Percentiles rank a stretch among this genome's conserved stretches.
phyloP scores from a whole-genome alignment of 75 land plant species.

The Selaginella moellendorffii region DNA sequence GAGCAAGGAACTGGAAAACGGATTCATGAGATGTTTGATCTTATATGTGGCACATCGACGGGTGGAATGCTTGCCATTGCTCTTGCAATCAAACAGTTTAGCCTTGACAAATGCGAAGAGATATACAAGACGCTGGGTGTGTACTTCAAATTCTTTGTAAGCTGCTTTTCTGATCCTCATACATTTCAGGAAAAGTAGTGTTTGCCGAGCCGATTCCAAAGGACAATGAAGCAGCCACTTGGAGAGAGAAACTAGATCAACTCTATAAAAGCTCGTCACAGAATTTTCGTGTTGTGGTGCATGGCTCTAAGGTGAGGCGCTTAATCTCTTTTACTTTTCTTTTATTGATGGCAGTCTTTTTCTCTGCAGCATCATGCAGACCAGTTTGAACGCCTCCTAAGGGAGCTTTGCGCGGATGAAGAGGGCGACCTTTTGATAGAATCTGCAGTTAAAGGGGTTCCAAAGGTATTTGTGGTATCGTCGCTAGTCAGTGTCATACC shows the following conservation, averaged over 20 bases:
- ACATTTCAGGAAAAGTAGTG: background rate
- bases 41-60: conserved; percentile 4
- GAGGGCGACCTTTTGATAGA: conserved; percentile 5
- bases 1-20: conserved; percentile 8
- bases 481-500: conserved; percentile 5
- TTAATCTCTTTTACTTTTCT: too few relatives aligned
- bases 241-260: conserved; percentile 2
- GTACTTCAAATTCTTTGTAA: background rate
- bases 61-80: conserved; percentile 5
- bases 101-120: conserved; percentile 5
- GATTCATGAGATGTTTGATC: conserved; percentile 10
- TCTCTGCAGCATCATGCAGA: conserved; percentile 6
- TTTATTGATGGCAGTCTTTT: background rate
- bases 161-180: background rate
- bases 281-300: conserved; percentile 9
- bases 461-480: conserved; percentile 4
- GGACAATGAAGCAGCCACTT: conserved; percentile 7
- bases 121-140: conserved; percentile 3
- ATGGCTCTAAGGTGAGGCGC: conserved; percentile 11
- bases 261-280: conserved; percentile 3
- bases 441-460: conserved; percentile 6
- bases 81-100: background rate
- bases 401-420: conserved; percentile 4
- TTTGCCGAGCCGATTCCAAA: conserved; percentile 2
- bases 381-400: conserved; percentile 8